phyloP scores from a whole-genome alignment of 1,284 basidiomycete genomes.

The Melampsora larici-populina region DNA sequence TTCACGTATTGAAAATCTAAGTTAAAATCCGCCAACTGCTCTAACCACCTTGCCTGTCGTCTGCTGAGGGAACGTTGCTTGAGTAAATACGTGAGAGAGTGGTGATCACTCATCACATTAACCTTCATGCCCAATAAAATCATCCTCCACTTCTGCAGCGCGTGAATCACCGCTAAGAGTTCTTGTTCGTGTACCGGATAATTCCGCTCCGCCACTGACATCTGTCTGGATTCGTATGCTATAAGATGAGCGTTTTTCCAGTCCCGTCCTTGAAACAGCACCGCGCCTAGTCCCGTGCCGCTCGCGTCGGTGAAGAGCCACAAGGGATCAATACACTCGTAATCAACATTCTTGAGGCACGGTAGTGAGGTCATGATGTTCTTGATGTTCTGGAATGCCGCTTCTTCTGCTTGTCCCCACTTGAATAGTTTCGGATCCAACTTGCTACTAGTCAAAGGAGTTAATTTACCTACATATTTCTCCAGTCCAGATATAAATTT shows the following conservation, averaged over 20 bases:
- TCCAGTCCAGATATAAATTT: slow-evolving; percentile 55
- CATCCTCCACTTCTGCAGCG: slow-evolving; percentile 12
- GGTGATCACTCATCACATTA: no score
- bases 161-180: not conserved
- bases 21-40: no score
- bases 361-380: slow-evolving; percentile 47
- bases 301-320: slow-evolving; percentile 43
- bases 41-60: no score
- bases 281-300: slow-evolving; percentile 25
- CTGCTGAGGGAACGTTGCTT: no score
- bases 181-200: no score
- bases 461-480: slow-evolving; percentile 53
- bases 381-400: slow-evolving; percentile 55
- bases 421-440: not conserved
- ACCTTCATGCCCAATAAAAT: not conserved
- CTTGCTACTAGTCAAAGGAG: slow-evolving; percentile 52
- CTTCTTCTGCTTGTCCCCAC: slow-evolving; percentile 25
- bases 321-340: slow-evolving; percentile 46
- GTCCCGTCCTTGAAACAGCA: slow-evolving; percentile 18
- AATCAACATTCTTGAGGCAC: slow-evolving; percentile 53
- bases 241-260: slow-evolving; percentile 18
- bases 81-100: no score
- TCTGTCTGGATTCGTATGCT: slow-evolving; percentile 44
- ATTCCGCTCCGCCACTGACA: no score
- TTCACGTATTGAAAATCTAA: no score